Conservation (phyloP, 225 moss, liverwort and hornwort species). For the Bryoerythrophyllum caledonicum region DNA sequence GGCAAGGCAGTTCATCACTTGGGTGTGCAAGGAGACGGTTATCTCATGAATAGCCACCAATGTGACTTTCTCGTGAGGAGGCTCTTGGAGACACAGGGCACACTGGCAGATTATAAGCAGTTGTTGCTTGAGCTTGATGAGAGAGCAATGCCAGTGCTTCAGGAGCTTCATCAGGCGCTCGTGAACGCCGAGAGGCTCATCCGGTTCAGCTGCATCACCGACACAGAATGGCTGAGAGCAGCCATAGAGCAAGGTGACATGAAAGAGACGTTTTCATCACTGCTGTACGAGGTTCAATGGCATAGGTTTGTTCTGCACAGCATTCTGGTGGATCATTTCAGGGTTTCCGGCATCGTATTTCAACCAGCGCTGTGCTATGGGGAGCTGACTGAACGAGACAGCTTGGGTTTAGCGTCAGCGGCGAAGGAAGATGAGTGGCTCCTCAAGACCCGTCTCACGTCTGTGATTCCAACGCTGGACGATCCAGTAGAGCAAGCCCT, state of each 20-base stretch:
- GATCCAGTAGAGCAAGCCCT: not conserved
- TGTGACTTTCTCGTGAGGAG: slow-evolving; percentile 14
- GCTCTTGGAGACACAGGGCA: slow-evolving; percentile 13
- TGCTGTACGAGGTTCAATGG: slow-evolving; percentile 26
- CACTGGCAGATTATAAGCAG: not conserved
- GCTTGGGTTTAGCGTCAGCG: not conserved
- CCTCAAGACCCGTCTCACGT: not conserved
- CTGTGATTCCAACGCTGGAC: not conserved
- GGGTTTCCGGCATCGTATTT: not conserved
- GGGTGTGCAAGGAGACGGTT: not conserved
- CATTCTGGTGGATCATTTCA: slow-evolving; percentile 4
- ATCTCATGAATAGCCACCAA: slow-evolving; percentile 27
- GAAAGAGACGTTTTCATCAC: slow-evolving; percentile 3
- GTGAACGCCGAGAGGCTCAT: slow-evolving; percentile 9
- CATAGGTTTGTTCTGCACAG: slow-evolving; percentile 6
- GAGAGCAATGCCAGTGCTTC: slow-evolving; percentile 1
- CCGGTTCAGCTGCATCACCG: slow-evolving; percentile 12
- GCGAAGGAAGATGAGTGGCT: slow-evolving; percentile 15
- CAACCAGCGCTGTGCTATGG: not conserved
- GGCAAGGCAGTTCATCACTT: not conserved
- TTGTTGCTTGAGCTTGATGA: not conserved
- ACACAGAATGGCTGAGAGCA: slow-evolving; percentile 12
- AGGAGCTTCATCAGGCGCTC: slow-evolving; percentile 13
- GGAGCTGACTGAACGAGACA: slow-evolving; percentile 1
- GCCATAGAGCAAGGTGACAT: slow-evolving; percentile 27